Conservation (phyloP, 2,329 filamentous ascomycete genomes). For the Fusarium euwallaceae region DNA sequence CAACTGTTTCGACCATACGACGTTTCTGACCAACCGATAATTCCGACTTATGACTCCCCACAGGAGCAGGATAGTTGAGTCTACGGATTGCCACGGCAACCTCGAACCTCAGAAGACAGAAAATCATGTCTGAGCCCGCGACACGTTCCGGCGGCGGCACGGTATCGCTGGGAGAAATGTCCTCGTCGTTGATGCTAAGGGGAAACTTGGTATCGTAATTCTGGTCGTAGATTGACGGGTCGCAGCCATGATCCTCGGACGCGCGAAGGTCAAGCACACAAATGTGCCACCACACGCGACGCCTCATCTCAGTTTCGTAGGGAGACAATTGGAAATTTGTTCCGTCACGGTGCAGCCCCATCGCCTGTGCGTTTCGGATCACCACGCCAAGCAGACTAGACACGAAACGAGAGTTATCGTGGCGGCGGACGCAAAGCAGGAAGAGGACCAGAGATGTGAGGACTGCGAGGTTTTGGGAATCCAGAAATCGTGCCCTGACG, state of each 20-base stretch:
- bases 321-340: slow-evolving; percentile 7
- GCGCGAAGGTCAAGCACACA: slow-evolving; percentile 18
- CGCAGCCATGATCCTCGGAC: slow-evolving; percentile 4
- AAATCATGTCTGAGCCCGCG: slow-evolving; percentile 26
- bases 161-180: slow-evolving; percentile 61
- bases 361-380: slow-evolving; percentile 5
- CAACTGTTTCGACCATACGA: not conserved
- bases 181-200: slow-evolving; percentile 68
- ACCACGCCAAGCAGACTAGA: slow-evolving; percentile 9
- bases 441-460: slow-evolving; percentile 10
- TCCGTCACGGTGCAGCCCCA: slow-evolving; percentile 17
- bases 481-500: slow-evolving; percentile 5
- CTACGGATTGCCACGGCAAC: slow-evolving; percentile 8
- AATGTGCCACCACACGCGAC: slow-evolving; percentile 22
- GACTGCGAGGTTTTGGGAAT: not conserved
- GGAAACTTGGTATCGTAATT: slow-evolving; percentile 65
- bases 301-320: slow-evolving; percentile 16
- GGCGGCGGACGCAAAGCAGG: not conserved
- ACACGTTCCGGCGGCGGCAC: slow-evolving; percentile 30
- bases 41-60: not conserved
- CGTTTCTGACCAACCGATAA: not conserved
- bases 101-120: slow-evolving; percentile 31
- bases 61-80: slow-evolving; percentile 8
- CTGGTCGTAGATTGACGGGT: slow-evolving; percentile 52
- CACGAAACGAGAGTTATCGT: slow-evolving; percentile 1